Percentiles rank a stretch among this genome's conserved stretches.
phyloP scores from a whole-genome alignment of 2,329 filamentous ascomycete species.

The Exophiala sideris region DNA sequence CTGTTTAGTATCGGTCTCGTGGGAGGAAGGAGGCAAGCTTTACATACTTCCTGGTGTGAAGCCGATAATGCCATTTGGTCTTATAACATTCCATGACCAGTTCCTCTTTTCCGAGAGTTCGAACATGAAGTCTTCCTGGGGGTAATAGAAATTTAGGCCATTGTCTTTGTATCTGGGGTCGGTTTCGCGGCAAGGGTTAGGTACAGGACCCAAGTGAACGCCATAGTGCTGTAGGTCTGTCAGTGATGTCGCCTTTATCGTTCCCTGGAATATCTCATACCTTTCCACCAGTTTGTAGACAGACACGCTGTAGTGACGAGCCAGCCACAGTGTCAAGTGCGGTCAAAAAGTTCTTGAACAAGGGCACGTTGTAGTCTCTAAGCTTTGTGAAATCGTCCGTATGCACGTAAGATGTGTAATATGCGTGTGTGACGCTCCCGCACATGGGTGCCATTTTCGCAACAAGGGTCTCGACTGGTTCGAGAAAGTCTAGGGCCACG shows the following conservation, averaged over 20 bases:
- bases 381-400: slow-evolving; percentile 32
- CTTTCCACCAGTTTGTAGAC: slow-evolving; percentile 35
- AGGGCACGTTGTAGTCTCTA: slow-evolving; percentile 29
- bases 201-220: slow-evolving; percentile 30
- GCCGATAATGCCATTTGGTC: slow-evolving; percentile 33
- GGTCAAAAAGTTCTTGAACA: slow-evolving; percentile 36
- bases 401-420: slow-evolving; percentile 36
- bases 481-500: slow-evolving; percentile 33
- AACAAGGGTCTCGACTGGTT: slow-evolving; percentile 22
- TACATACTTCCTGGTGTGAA: slow-evolving; percentile 31
- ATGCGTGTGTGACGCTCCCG: slow-evolving; percentile 34
- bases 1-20: no score
- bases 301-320: slow-evolving; percentile 28
- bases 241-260: no score
- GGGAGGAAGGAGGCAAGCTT: background rate
- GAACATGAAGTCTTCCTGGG: slow-evolving; percentile 27
- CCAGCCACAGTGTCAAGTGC: slow-evolving; percentile 27
- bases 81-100: slow-evolving; percentile 33
- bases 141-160: slow-evolving; percentile 17
- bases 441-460: slow-evolving; percentile 25
- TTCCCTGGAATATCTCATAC: background rate
- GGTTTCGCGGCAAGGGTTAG: slow-evolving; percentile 27
- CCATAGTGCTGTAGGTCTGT: slow-evolving; percentile 27
- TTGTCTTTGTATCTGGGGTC: slow-evolving; percentile 26
- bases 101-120: slow-evolving; percentile 21